A percentile compares a stretch with the other conserved stretches of the same genome.
Conservation (phyloP, 2,329 filamentous ascomycete genomes). For the Juglanconis juglandina region DNA sequence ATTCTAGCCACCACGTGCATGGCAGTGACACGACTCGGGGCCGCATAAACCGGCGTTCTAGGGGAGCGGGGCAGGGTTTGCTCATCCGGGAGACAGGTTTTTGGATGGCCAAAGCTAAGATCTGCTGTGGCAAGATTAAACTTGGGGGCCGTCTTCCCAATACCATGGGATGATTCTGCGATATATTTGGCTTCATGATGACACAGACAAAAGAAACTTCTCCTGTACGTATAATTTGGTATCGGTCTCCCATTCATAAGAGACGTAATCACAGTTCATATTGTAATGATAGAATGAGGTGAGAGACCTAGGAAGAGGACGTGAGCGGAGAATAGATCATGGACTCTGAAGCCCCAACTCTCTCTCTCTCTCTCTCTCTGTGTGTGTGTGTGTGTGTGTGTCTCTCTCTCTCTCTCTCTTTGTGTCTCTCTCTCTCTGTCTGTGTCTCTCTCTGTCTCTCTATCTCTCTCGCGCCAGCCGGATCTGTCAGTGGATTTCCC, state of each 20-base stretch:
- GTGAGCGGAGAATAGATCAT: neutral
- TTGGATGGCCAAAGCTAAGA: neutral
- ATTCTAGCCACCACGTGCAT: constrained; percentile 8
- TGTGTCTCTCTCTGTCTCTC: no score
- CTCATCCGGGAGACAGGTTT: neutral
- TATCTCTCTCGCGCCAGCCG: no score
- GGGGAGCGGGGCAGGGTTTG: neutral
- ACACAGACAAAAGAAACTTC: constrained; percentile 1
- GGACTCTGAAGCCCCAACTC: neutral
- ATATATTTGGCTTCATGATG: neutral
- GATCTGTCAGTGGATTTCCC: no score
- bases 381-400: no score
- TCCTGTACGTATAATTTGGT: constrained; percentile 11
- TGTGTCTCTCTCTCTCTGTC: no score
- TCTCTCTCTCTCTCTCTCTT: no score
- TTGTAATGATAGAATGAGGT: constrained; percentile 5
- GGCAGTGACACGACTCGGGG: constrained; percentile 3
- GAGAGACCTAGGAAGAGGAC: neutral
- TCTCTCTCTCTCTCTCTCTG: no score
- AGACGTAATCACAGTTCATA: constrained; percentile 2
- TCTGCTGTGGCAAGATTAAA: neutral
- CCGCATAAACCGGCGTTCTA: constrained; percentile 15
- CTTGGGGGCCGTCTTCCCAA: constrained; percentile 3
- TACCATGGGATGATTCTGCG: neutral
- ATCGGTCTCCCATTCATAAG: constrained; percentile 1